Base-by-base conservation (phyloP, 306 rosid species). In the Datisca glomerata region DNA sequence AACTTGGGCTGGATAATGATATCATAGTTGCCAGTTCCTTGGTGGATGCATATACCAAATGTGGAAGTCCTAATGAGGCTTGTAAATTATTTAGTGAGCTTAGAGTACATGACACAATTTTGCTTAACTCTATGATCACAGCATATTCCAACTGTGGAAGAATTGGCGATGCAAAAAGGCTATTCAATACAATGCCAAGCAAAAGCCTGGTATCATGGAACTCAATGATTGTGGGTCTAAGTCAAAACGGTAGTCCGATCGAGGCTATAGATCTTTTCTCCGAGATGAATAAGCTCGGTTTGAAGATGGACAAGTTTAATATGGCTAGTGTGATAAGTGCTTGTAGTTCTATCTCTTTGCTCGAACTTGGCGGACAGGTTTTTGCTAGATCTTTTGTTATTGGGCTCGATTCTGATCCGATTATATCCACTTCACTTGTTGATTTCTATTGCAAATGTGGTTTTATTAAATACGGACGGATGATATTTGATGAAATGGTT, bases 371-470 rank as follows among this genome's bases (percentile, higher is more conserved):
- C 1, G 82, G 78, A 47, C 94, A 83, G 48, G 49, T 79, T 28
- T 79, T 75, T 55, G 63, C 80, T 28, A 83, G 70, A 63, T 69
- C 73, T 55, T 64, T 63, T 31, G 17, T 59, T 54, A 12, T 60
- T 17, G 92, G 92, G 64, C 83, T 79, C 3, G 86, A 79, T 40
- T 55, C 45, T 1, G 67, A 84, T 55, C 71, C 50, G 33, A 63
- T 84, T 21, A 32, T 84, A 24, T 62, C 64, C 24, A 79, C 65
- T 37, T 84, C 92, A 23, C 74, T 84, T 55, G 76, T 76, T 62
- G 83, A 84, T 53, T 67, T 79, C 51, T 79, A 73, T 55, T 72
- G 92, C 55, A 84, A 79, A 64, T 84, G 92, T 50, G 94, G 94
- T 45, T 59, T 84, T 53, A 68, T 72, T 56, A 66, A 63, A 21